Evolutionary conservation across 805 yeast species (phyloP), one percentile per base, ranked within the genome.

Genomic region (Candida suzukii): DNA sequence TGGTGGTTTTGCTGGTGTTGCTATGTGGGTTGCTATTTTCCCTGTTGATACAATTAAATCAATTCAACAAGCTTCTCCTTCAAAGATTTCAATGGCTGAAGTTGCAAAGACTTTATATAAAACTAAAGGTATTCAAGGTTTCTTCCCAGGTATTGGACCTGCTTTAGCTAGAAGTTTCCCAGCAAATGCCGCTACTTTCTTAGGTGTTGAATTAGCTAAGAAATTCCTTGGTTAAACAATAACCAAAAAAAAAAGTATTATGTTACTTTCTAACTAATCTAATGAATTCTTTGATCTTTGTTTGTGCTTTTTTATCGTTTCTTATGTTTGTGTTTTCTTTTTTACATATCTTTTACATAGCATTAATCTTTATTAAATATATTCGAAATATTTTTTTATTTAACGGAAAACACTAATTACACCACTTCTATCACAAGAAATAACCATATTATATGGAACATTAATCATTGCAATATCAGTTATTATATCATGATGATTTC

Each of bases 101-200:
- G 88, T 88, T 28, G 76, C 96, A 9, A 66, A 67, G 43, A 68
- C 74, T 41, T 82, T 91, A 38, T 88, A 88, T 59, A 60, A 66
- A 7, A 76, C 76, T 47, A 91, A 90, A 19, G 97, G 97, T 21
- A 49, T 88, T 49, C 83, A 80, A 58, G 96, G 95, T 0, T 91
- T 91, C 66, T 91, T 90, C 86, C 98, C 98, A 3, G 99, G 99
- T 43, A 72, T 91, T 20, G 97, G 96, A 0, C 97, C 99, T 6
- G 98, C 98, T 2, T 68, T 91, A 56, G 77, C 88, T 21, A 76
- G 99, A 63, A 82, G 95, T 32, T 91, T 93, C 83, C 98, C 98
- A 3, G 98, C 98, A 19, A 91, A 93, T 63, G 99, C 99, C n/a
- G 98, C 99, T 9, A 90, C 98, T 2, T 91, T 91, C 67, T 74